Base-by-base conservation (phyloP, 805 yeast genomes). In the Kurtzmaniella fragi region DNA sequence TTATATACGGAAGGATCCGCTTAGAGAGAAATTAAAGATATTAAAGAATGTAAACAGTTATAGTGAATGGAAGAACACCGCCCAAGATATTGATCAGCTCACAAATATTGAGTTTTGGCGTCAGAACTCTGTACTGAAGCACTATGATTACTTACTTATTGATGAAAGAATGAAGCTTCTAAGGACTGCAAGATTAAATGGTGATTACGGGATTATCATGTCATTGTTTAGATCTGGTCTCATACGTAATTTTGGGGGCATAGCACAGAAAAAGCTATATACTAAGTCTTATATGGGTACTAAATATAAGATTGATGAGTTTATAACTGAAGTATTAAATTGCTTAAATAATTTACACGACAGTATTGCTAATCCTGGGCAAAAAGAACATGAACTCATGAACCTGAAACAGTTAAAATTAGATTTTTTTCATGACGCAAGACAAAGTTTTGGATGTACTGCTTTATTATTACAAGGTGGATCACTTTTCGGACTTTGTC, bases 401-500 rank as follows among this genome's bases (percentile, higher is more conserved):
- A 68, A 71, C 45, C 65, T 71, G 41, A 69, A 70, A 40, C 91
- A 76, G 63, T 65, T 70, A 57, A 84, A 75, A 51, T 70, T 76
- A 46, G 89, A 77, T 60, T 87, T 85, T 59, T 89, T 83, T 64
- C 93, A 80, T 56, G 96, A 82, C 62, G 87, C 86, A 13, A 76
- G 86, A 50, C 89, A 88, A 56, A 81, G 95, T 0, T 77, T 84
- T 57, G 99, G 99, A 0, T 77, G 87, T 35, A 88, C 98, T 0
- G 97, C 97, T 0, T 67, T 93, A 41, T 77, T 91, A 29, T 66
- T 93, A 17, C 97, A 93, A 61, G 99, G 99, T 23, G 98, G 99
- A 2, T 84, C 97, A 0, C 64, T 93, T 16, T 93, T 91, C 64
- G 98, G 99, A 0, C 65, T 93, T 44, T 90, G 95, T 52, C 99